Base-by-base conservation (phyloP, 352 stramenopile species). In the Blastocystis sp. region DNA sequence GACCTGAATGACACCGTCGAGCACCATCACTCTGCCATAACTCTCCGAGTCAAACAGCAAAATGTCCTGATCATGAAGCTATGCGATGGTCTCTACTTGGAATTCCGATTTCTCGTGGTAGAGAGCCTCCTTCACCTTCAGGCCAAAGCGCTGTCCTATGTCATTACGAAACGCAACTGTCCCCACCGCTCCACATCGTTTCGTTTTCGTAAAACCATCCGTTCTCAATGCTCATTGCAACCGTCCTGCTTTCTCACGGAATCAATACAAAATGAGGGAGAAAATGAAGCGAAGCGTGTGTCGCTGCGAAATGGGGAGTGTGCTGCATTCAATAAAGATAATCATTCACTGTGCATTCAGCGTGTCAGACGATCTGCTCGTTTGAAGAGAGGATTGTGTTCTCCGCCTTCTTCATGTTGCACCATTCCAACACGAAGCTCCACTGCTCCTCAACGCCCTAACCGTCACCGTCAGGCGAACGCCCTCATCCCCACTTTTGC, bases 1-100 rank as follows among this genome's bases (percentile, higher is more conserved):
- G 61, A 96, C 93, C 92, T 99, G 96, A 92, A 99, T 98, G 66
- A 98, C 96, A 70, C 96, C 96, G 91, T 99, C 97, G 52, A 99
- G 92, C 63, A 98, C 95, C n/a, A 99, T 93, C 60, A 99, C 96
- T 89, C 95, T 96, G 69, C 96, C 96, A 91, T 98, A 98, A 57
- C 94, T 97, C 63, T 92, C 90, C n/a, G 94, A 98, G 90, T 98
- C 93, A 92, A 99, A 99, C n/a, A 99, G 96, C 34, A 99, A 92
- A 70, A 99, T 93, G 91, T 99, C 96, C 90, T 97, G 93, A 54
- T 68, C 68, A 0, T 60, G 3, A 59, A 14, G 34, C 11, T 57
- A 21, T 57, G 42, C 24, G 3, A 57, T 48, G 1, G 91, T 91
- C n/a, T 92, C 90, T 90, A 94, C 82, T 87, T 98, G 93, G 87